Base-by-base conservation (phyloP, 768 basidiomycete genomes). In the Phlebiopsis gigantea region DNA sequence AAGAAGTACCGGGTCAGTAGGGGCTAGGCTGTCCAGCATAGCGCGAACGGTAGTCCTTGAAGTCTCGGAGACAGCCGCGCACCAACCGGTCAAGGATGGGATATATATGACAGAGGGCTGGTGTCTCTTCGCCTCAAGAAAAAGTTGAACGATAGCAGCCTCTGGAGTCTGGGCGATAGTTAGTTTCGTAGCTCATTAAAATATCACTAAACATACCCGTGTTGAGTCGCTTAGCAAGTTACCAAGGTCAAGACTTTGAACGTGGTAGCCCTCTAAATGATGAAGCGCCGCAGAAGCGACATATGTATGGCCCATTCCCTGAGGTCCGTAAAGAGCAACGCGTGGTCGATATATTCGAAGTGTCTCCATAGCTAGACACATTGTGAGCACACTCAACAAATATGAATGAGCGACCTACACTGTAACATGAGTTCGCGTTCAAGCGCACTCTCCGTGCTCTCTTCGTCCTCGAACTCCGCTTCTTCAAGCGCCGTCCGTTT, bases 31-130 rank as follows among this genome's bases (percentile, higher is more conserved):
- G 65, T 97, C 94, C 10, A 99, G 83, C 82, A 98, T 87, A 1
- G 94, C 85, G 43, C 86, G 87, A 30, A 98, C 82, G 0, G 93
- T 96, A 2, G 87, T 80, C 9, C 93, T 80, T 0, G 93, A 80
- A 0, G 88, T 87, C 62, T 98, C 94, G 0, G 88, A 81, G 22
- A 98, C 82, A 2, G 93, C 84, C 0, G 84, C 76, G 61, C 88
- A 89, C 94, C 95, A 98, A 0, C 86, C 81, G 1, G 83, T 65
- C 5, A 99, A 80, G 1, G 92, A 90, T 0, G 96, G 96, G 28
- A 99, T 91, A 70, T 95, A 98, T 47, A 99, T 82, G 34, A 98
- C 87, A 0, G 93, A 94, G 0, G 97, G 97, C 63, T 96, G 94
- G 68, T 97, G 92, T 25, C 96, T 85, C 68, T 98, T 98, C 0